Conservation (phyloP, 805 yeast genomes). For the Phaffomyces antillensis region DNA sequence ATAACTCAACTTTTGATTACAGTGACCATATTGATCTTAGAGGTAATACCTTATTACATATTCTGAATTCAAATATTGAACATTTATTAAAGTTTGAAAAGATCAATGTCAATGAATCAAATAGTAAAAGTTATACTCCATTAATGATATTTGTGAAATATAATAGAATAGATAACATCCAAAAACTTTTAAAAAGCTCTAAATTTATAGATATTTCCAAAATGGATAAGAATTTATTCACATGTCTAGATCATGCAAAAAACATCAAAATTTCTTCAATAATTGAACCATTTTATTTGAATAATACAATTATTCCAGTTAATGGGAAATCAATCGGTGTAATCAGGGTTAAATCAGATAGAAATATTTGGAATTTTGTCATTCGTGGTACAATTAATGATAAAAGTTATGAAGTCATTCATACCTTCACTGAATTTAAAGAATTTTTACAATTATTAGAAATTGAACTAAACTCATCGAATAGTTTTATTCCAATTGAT, state of each 20-base stretch:
- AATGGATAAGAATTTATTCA: constrained; percentile 23
- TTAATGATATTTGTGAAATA: constrained; percentile 64
- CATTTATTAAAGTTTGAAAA: constrained; percentile 30
- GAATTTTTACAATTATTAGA: constrained; percentile 29
- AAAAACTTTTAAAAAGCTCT: constrained; percentile 39
- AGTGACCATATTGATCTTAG: constrained; percentile 62
- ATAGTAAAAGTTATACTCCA: constrained; percentile 57
- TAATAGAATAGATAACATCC: constrained; percentile 54
- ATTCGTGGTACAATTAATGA: constrained; percentile 19
- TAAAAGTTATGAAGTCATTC: constrained; percentile 16
- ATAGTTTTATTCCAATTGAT: constrained; percentile 26
- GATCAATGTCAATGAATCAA: constrained; percentile 53
- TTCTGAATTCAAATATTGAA: constrained; percentile 45
- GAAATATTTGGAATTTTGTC: constrained; percentile 22
- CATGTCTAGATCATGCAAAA: constrained; percentile 41
- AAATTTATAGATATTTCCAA: constrained; percentile 37
- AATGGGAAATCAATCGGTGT: constrained; percentile 25
- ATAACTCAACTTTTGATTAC: constrained; percentile 32
- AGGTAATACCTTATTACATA: constrained; percentile 75
- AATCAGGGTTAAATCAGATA: constrained; percentile 29
- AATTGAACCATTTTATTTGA: constrained; percentile 25
- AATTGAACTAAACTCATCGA: constrained; percentile 27
- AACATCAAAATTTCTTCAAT: constrained; percentile 27
- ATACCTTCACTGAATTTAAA: constrained; percentile 26
- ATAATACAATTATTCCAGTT: constrained; percentile 14